Evolutionary conservation across 2,329 filamentous ascomycete genomes (phyloP), one percentile per base, ranked within the genome.

Genomic region (Pezicula radicicola): DNA sequence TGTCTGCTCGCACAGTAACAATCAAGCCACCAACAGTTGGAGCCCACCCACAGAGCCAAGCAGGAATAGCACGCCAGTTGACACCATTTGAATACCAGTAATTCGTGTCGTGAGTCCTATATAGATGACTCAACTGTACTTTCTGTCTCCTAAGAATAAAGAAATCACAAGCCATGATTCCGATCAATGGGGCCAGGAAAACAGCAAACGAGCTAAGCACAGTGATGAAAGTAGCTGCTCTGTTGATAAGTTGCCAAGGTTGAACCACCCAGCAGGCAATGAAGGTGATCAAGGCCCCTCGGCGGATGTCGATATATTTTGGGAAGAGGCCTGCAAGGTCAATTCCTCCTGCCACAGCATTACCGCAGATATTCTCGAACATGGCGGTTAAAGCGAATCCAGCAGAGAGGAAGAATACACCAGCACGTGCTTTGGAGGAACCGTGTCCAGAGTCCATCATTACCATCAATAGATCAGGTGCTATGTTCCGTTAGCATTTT

Each of bases 111-210:
- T 66, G 55, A n/a, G 63, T 56, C 33, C 64, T 42, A 56, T 75
- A 78, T 1, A 78, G 66, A 50, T 76, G 71, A 6, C 66, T 65
- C 9, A 78, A 62, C 49, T 74, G 73, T 44, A 77, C 56, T 25
- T 66, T 64, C 48, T 65, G 54, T 12, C 58, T 49, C 8, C 74
- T 66, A 69, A 84, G 63, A 28, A 80, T 60, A 76, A 78, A 84
- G 56, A 77, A 84, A 52, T 84, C 80, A 30, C 71, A 74, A 2
- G 77, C 67, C 69, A 82, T 75, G 55, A 84, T 81, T 0, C 75
- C 74, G 1, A 77, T 77, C 52, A 75, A 70, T 0, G 76, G 75
- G 0, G 68, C 73, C 13, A 78, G 67, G 58, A 79, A 78, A 9
- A 78, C 71, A 2, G 65, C 66, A 56, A 73, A 80, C 2, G 67